Percentiles rank a stretch among this genome's conserved stretches.
Conservation (phyloP, 345 rosid genomes). For the Brassica nigra region DNA sequence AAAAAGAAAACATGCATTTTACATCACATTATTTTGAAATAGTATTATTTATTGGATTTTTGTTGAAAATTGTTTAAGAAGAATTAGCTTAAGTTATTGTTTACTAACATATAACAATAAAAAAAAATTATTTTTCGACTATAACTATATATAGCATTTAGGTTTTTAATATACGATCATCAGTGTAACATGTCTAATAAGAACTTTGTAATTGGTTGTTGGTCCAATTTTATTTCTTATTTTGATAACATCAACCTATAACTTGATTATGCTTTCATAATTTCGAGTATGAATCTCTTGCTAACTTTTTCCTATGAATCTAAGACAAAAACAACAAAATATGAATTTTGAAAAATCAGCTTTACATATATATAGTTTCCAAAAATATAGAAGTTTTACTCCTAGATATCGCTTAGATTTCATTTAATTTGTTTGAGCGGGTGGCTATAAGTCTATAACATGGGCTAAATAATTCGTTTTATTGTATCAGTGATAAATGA, state of each 20-base stretch:
- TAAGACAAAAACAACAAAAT: not conserved
- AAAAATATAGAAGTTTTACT: not conserved
- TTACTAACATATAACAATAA: too few relatives aligned
- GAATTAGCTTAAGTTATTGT: too few relatives aligned
- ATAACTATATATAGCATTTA: too few relatives aligned
- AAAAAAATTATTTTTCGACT: too few relatives aligned
- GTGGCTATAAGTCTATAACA: conserved; percentile 26
- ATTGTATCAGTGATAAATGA: conserved; percentile 39
- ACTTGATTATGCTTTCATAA: not conserved
- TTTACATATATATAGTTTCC: not conserved
- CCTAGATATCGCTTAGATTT: conserved; percentile 1
- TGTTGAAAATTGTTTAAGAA: too few relatives aligned
- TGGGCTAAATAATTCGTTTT: conserved; percentile 38
- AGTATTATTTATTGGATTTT: too few relatives aligned
- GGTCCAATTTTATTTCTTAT: too few relatives aligned
- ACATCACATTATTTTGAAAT: too few relatives aligned
- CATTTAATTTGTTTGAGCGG: conserved; percentile 21
- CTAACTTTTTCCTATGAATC: not conserved
- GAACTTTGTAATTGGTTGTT: too few relatives aligned
- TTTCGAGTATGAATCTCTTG: not conserved
- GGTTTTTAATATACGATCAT: too few relatives aligned
- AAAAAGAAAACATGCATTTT: too few relatives aligned
- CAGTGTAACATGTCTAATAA: too few relatives aligned
- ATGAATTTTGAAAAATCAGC: not conserved
- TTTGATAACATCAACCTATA: not conserved